Evolutionary conservation across 768 basidiomycete genomes (phyloP).

Genomic region (Hygrocybe punicea): DNA sequence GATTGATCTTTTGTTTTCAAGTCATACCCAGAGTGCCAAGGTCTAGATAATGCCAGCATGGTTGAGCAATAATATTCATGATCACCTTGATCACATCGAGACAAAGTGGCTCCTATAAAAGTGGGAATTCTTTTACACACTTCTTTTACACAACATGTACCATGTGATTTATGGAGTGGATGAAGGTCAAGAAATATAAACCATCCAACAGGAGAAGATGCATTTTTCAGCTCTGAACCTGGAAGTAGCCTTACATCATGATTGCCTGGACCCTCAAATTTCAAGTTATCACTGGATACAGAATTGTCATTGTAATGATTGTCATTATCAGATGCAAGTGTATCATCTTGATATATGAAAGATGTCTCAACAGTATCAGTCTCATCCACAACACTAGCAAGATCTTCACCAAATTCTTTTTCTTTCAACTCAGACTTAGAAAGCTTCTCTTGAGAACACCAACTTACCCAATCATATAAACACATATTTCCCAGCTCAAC

Average conservation of each 20-base stretch:
- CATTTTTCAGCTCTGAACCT: slow-evolving; percentile 11
- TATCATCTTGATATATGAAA: slow-evolving; percentile 14
- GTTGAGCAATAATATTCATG: slow-evolving; percentile 29
- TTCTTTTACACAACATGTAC: background rate
- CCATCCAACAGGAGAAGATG: slow-evolving; percentile 24
- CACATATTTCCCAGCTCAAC: slow-evolving; percentile 14
- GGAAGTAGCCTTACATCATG: too few species aligned
- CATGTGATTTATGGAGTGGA: background rate
- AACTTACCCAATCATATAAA: slow-evolving; percentile 29
- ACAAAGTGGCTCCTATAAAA: slow-evolving; percentile 29
- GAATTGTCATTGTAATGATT: too few species aligned
- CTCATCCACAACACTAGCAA: too few species aligned
- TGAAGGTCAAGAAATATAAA: slow-evolving; percentile 5
- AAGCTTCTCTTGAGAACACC: slow-evolving; percentile 10
- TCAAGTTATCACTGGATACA: too few species aligned
- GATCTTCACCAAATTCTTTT: background rate
- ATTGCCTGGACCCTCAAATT: too few species aligned
- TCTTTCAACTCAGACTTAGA: background rate
- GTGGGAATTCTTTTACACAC: slow-evolving; percentile 16
- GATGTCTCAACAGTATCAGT: background rate
- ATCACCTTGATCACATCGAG: slow-evolving; percentile 30
- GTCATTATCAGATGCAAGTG: slow-evolving; percentile 9
- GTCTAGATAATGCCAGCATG: slow-evolving; percentile 32
- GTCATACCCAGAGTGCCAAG: slow-evolving; percentile 29
- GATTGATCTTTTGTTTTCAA: slow-evolving; percentile 15